Conservation (phyloP, 495 filamentous ascomycete species). For the Neurospora tetraspora region DNA sequence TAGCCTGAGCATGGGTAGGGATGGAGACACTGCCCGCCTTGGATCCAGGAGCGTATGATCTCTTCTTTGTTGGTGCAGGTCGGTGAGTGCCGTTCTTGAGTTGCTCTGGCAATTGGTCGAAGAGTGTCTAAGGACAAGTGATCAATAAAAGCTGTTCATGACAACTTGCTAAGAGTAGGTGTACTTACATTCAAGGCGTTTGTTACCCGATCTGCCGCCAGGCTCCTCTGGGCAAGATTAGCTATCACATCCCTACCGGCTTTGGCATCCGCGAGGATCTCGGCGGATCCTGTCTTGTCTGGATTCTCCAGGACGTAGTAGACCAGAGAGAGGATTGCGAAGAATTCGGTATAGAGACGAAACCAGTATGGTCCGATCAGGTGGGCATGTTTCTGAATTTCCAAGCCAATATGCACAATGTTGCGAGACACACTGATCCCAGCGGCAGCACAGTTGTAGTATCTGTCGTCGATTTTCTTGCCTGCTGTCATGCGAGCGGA, state of each 20-base stretch:
- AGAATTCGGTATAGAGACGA: conserved; percentile 91
- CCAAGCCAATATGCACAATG: conserved; percentile 81
- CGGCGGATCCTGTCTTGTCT: conserved; percentile 60
- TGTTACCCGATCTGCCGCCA: conserved; percentile 81
- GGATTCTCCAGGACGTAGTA: conserved; percentile 90
- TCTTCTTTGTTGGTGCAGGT: conserved; percentile 42
- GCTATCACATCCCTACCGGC: conserved; percentile 75
- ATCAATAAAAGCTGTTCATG: background rate
- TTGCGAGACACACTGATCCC: conserved; percentile 88
- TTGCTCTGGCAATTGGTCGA: conserved; percentile 68
- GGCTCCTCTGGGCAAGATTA: conserved; percentile 66
- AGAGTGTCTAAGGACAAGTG: conserved; percentile 45
- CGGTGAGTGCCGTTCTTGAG: conserved; percentile 39
- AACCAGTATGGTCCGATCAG: conserved; percentile 95
- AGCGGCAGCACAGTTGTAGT: conserved; percentile 86
- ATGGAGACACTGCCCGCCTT: conserved; percentile 18
- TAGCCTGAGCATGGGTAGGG: conserved; percentile 11
- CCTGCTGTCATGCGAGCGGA: conserved; percentile 55
- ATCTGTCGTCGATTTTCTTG: conserved; percentile 69
- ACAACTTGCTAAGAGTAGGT: background rate
- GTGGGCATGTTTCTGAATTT: conserved; percentile 76
- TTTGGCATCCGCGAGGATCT: conserved; percentile 72
- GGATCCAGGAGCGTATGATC: conserved; percentile 43
- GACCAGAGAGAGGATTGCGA: conserved; percentile 78
- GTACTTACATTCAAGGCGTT: conserved; percentile 55